A percentile compares a stretch with the other conserved stretches of the same genome.
Conservation (phyloP, 441 rosid species). For the Melastoma candidum region DNA sequence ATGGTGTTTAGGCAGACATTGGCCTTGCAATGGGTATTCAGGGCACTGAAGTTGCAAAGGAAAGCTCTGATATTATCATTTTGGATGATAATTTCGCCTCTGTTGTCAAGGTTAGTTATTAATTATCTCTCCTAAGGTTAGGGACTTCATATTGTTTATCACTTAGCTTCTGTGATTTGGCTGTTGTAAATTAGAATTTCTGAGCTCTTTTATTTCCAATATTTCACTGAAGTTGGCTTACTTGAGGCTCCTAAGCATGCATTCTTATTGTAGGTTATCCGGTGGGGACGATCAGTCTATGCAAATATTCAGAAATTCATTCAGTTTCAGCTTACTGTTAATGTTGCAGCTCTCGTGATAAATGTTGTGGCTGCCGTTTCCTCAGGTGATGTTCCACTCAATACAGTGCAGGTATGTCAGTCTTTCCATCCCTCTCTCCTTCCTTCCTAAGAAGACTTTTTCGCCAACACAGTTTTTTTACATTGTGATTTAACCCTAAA, state of each 20-base stretch:
- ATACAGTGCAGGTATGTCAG: background rate
- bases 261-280: conserved; percentile 1
- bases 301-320: conserved; percentile 14
- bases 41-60: conserved; percentile 99
- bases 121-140: too few species aligned
- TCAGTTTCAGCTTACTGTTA: conserved; percentile 16
- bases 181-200: too few species aligned
- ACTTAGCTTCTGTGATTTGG: too few species aligned
- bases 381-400: conserved; percentile 9
- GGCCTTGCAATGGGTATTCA: conserved; percentile 98
- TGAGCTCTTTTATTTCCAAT: too few species aligned
- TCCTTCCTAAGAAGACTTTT: too few species aligned
- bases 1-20: conserved; percentile 69
- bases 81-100: conserved; percentile 87
- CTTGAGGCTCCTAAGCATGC: background rate
- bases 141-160: too few species aligned
- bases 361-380: conserved; percentile 13
- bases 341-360: conserved; percentile 13
- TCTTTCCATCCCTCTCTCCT: too few species aligned
- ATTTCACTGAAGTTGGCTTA: too few species aligned
- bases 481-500: too few species aligned
- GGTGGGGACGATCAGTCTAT: conserved; percentile 14
- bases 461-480: too few species aligned
- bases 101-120: conserved; percentile 69
- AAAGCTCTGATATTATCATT: conserved; percentile 92